Base-by-base conservation (phyloP, 306 rosid species). In the Glycine soja region DNA sequence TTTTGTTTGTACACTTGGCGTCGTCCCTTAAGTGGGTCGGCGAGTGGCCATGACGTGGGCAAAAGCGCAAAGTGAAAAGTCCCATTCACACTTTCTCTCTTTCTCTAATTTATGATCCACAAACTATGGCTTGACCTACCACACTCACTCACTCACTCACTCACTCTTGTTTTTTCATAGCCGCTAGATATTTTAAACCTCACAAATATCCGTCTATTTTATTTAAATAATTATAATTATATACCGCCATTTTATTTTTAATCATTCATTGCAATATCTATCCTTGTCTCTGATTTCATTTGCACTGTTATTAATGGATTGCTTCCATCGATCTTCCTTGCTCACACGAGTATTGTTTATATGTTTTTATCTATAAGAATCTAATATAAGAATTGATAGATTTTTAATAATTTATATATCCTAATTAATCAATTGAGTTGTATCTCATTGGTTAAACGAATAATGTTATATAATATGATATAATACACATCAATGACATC, bases 1-100 rank as follows among this genome's bases (percentile, higher is more conserved):
- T 19, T 19, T 19, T 19, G 24, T 19, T 19, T 19, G 57, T 4
- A 86, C 85, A 73, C 76, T 81, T 86, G 85, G 66, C 81, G 2
- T 2, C 0, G 0, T 7, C 2, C 5, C 2, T 5, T 6, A 42
- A 8, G 83, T 59, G 46, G 32, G 87, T 71, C 87, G 89, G 89
- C 56, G 0, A 72, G 87, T 83, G 85, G 70, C 2, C 3, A 58
- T 80, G 89, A 87, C 85, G 83, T 83, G 83, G 85, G 71, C 0
- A 80, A 83, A 83, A 80, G 85, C n/a, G 84, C 79, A 80, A 16
- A 15, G 48, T 10, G 8, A 11, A 50, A 5, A 47, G 24, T 19
- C 24, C 24, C 24, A 19, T 19, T 19, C 24, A 19, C 24, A 19
- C 24, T 19, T 19, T 19, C 54, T 38, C 12, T 13, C 42, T 59